phyloP scores from a whole-genome alignment of 805 yeast species.

The Spencermartinsiella europaea region DNA sequence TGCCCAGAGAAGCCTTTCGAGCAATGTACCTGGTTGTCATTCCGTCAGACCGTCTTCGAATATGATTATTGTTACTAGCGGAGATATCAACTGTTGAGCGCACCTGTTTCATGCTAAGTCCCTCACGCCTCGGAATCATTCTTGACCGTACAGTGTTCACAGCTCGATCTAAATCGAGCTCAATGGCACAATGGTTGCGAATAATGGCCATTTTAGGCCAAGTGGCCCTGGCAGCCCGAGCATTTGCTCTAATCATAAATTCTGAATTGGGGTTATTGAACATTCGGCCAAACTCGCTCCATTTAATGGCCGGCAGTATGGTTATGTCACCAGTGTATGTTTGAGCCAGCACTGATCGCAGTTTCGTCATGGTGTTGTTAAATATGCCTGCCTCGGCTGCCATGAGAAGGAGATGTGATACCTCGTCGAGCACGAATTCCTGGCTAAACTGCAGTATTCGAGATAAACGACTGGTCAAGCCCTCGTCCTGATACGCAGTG shows the following conservation, averaged over 20 bases:
- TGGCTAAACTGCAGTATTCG: conserved; percentile 34
- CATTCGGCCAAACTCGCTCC: conserved; percentile 54
- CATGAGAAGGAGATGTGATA: conserved; percentile 71
- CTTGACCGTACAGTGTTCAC: conserved; percentile 54
- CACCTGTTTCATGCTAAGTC: not conserved
- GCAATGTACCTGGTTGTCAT: conserved; percentile 3
- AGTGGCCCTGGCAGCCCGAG: conserved; percentile 84
- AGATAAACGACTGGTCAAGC: conserved; percentile 5
- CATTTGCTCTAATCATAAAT: conserved; percentile 60
- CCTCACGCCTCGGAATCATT: conserved; percentile 13
- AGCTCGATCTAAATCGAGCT: conserved; percentile 77
- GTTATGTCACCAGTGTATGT: conserved; percentile 92
- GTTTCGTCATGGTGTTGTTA: conserved; percentile 63
- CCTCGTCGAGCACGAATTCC: conserved; percentile 60
- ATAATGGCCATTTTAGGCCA: conserved; percentile 90
- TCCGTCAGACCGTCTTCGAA: conserved; percentile 15
- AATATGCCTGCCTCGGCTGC: conserved; percentile 72
- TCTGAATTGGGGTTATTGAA: conserved; percentile 79
- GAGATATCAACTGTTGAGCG: not conserved
- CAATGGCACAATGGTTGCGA: conserved; percentile 84
- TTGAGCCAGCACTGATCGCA: conserved; percentile 74
- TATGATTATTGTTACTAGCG: conserved; percentile 3
- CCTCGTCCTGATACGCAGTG: conserved; percentile 1
- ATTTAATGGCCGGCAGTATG: conserved; percentile 69
- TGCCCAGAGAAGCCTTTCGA: conserved; percentile 8